These are phyloP conservation scores for Leishmania amazonensis DNA, from an alignment of 208 protist species.

Conservation along the genomic window DNA sequence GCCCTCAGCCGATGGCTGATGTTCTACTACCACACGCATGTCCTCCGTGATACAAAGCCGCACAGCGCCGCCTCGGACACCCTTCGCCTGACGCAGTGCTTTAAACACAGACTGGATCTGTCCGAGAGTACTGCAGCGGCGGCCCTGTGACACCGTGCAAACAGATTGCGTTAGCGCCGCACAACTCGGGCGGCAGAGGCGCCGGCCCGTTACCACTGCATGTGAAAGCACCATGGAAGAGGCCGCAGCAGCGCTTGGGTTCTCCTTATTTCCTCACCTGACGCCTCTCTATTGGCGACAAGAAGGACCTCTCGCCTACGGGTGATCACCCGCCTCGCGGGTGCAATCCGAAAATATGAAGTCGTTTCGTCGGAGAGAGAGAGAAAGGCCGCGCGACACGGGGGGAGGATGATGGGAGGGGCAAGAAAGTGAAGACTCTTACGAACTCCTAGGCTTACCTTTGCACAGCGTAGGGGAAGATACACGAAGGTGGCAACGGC, in stretches of 20 bases:
- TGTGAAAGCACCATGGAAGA: background rate
- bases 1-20: background rate
- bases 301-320: background rate
- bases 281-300: no score
- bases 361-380: background rate
- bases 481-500: no score
- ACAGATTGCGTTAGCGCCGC: background rate
- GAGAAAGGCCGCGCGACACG: background rate
- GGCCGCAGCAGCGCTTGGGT: background rate
- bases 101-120: constrained; percentile 12
- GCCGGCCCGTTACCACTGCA: background rate
- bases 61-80: constrained; percentile 5
- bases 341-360: background rate
- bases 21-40: constrained; percentile 21
- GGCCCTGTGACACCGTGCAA: background rate
- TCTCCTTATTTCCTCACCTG: background rate
- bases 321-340: background rate
- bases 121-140: constrained; percentile 20
- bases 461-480: no score
- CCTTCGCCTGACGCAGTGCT: constrained; percentile 2
- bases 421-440: no score
- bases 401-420: background rate
- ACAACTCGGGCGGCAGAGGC: background rate
- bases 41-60: constrained; percentile 32
- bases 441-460: no score